A percentile compares a stretch with the other conserved stretches of the same genome.
Evolutionary conservation across 1,284 basidiomycete genomes (phyloP).

Genomic region (Mycena sp.): DNA sequence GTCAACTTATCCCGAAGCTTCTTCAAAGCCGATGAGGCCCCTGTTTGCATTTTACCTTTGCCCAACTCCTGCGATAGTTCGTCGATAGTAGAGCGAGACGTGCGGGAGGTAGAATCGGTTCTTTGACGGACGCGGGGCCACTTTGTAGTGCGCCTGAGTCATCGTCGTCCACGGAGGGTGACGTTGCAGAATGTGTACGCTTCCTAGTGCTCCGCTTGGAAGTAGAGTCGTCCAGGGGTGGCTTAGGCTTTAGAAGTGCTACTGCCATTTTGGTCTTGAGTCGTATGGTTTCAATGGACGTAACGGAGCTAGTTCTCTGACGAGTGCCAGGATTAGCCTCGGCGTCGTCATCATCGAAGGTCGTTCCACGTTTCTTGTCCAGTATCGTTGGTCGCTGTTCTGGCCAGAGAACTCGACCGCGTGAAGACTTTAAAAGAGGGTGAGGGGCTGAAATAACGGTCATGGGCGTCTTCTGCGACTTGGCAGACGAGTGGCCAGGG

Average conservation of each 20-base stretch:
- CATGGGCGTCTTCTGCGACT: conserved; percentile 16
- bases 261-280: not conserved
- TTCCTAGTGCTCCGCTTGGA: conserved; percentile 13
- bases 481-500: conserved; percentile 8
- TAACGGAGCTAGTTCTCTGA: conserved; percentile 24
- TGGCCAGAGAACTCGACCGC: conserved; percentile 23
- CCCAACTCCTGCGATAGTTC: not conserved
- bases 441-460: conserved; percentile 18
- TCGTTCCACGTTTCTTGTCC: not conserved
- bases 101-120: conserved; percentile 4
- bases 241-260: conserved; percentile 25
- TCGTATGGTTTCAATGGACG: conserved; percentile 28
- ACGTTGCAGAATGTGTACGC: conserved; percentile 25
- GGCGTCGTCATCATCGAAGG: not conserved
- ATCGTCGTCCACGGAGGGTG: conserved; percentile 13
- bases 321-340: not conserved
- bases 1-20: conserved; percentile 22
- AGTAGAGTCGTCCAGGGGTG: not conserved
- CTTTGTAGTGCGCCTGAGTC: conserved; percentile 6
- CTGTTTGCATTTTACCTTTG: not conserved
- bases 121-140: conserved; percentile 24
- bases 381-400: conserved; percentile 4
- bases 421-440: conserved; percentile 29
- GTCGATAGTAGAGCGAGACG: not conserved
- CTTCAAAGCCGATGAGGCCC: conserved; percentile 16